Conservation (phyloP, 805 yeast genomes). For the Yarrowia porcina region DNA sequence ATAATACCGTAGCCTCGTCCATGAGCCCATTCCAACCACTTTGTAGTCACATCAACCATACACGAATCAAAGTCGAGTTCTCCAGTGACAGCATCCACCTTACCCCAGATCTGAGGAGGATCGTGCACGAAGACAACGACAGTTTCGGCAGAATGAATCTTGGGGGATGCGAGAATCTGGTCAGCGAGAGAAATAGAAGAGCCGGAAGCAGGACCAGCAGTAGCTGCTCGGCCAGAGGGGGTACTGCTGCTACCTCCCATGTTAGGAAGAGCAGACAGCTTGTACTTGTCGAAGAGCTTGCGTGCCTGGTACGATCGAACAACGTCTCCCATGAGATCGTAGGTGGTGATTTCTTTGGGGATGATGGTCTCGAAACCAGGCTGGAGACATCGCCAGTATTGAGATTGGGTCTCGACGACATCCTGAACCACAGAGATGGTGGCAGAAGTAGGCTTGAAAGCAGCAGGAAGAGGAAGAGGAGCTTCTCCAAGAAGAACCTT, state of each 20-base stretch:
- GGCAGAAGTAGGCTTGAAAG: constrained; percentile 65
- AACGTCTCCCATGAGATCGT: constrained; percentile 49
- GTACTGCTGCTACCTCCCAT: constrained; percentile 29
- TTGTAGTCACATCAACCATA: constrained; percentile 68
- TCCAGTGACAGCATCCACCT: constrained; percentile 75
- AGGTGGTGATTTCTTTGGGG: constrained; percentile 7
- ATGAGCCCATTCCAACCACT: constrained; percentile 66
- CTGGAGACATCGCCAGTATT: constrained; percentile 80
- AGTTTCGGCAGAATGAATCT: constrained; percentile 56
- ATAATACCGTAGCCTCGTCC: constrained; percentile 68
- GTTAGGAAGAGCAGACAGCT: constrained; percentile 66
- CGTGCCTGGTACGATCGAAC: constrained; percentile 66
- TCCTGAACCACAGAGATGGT: constrained; percentile 78
- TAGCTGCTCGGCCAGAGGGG: constrained; percentile 9
- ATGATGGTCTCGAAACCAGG: constrained; percentile 48
- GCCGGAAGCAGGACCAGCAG: constrained; percentile 23
- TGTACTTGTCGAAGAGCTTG: constrained; percentile 49
- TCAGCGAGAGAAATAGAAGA: constrained; percentile 53
- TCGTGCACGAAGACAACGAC: constrained; percentile 77
- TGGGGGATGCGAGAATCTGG: constrained; percentile 67
- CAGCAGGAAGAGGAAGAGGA: constrained; percentile 59
- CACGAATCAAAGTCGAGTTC: constrained; percentile 70
- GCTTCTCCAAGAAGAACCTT: constrained; percentile 92
- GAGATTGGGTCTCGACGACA: constrained; percentile 74
- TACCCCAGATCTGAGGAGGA: constrained; percentile 90